These are phyloP conservation scores for Murraya paniculata DNA, from an alignment of 345 rosid species.

Conservation along the genomic window DNA sequence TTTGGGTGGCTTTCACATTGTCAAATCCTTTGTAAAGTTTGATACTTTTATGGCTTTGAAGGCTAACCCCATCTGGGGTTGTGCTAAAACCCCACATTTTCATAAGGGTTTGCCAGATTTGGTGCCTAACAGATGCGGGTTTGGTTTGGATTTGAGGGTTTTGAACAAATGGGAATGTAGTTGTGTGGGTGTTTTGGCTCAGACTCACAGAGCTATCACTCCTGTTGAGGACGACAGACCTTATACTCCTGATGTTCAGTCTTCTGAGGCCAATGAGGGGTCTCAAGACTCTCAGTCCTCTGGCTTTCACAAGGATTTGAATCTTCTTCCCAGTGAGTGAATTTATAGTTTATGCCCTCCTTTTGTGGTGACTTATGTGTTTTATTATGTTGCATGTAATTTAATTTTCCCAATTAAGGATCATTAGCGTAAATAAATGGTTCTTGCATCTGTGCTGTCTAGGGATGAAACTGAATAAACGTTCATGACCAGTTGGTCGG, in stretches of 20 bases:
- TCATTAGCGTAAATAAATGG: neutral
- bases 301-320: constrained; percentile 66
- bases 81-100: constrained; percentile 37
- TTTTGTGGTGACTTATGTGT: neutral
- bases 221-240: constrained; percentile 66
- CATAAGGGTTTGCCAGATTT: constrained; percentile 33
- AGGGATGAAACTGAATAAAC: constrained; percentile 7
- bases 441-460: neutral
- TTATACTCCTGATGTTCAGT: constrained; percentile 31
- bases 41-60: constrained; percentile 50
- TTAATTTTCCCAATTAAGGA: neutral
- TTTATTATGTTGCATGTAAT: neutral
- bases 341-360: neutral
- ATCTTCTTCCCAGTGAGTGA: constrained; percentile 83
- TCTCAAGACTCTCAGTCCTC: constrained; percentile 29
- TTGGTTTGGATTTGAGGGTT: constrained; percentile 30
- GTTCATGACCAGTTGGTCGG: constrained; percentile 6
- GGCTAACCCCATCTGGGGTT: constrained; percentile 51
- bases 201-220: constrained; percentile 46
- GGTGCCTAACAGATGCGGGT: constrained; percentile 33
- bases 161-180: constrained; percentile 46
- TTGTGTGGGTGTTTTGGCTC: constrained; percentile 34
- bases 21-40: constrained; percentile 18
- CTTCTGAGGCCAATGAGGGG: constrained; percentile 41
- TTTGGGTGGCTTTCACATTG: constrained; percentile 15